Base-by-base conservation (phyloP, 2,329 filamentous ascomycete genomes). In the Colletotrichum echinochloae region DNA sequence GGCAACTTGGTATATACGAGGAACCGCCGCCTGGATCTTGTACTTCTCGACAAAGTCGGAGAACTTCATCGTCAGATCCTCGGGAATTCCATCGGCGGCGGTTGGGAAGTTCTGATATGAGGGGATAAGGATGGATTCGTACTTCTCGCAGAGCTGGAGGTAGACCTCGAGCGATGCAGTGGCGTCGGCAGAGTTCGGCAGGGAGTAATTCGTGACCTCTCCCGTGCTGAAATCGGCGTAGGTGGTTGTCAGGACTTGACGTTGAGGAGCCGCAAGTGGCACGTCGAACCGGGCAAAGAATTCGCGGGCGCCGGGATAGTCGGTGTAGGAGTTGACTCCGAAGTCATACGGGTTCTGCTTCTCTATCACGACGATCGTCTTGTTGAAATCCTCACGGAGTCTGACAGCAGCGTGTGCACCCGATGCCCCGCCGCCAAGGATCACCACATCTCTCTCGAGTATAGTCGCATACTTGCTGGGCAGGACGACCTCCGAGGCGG, bases 401-500 rank as follows among this genome's bases (percentile, higher is more conserved):
- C 77, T 72, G 39, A 82, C 75, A 6, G 80, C 80, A 5, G 80
- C 80, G 59, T 82, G 77, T 1, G 78, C 72, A 26, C 81, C 81
- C 20, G 79, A 77, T 23, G 80, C 79, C 39, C 81, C 81, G 14
- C 79, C 81, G 9, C 81, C 80, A 9, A 82, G 73, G 54, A 82
- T 75, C 20, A 77, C 79, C 0, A 82, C 78, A 66, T 82, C 80
- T 66, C 73, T 76, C 16, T 75, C 57, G 51, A 78, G 71, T 37
- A 73, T 41, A 7, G 12, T 66, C 3, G 26, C 33, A n/a, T 3
- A 8, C 3, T 20, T 8, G 8, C 6, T 8, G 41, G 44, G n/a
- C 8, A 11, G 3, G 46, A 26, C 26, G 11, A 7, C 16, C 16
- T 41, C 6, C 5, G 39, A 41, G 18, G 7, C 3, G 5, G 39